phyloP scores from a whole-genome alignment of 176 grass and related monocot genomes.

The Secale cereale region DNA sequence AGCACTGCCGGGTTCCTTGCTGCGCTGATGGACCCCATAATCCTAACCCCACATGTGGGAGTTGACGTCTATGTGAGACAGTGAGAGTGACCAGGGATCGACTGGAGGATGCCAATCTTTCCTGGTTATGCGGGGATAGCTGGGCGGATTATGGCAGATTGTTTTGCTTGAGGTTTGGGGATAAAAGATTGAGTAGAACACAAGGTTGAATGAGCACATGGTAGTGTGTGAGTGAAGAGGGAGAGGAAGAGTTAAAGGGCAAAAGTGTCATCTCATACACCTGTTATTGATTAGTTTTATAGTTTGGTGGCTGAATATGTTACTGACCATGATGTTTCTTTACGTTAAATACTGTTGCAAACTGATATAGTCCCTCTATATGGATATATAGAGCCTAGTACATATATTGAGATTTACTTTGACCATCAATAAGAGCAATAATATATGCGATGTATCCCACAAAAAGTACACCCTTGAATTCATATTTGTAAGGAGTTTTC shows the following conservation, averaged over 20 bases:
- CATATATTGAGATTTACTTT: too few species aligned
- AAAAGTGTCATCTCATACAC: not conserved
- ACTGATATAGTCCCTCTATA: not conserved
- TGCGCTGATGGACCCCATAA: too few species aligned
- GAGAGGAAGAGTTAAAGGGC: not conserved
- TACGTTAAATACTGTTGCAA: not conserved
- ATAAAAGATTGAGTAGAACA: not conserved
- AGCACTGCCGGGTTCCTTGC: too few species aligned
- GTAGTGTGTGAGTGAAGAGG: not conserved
- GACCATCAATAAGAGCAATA: too few species aligned
- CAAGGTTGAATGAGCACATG: not conserved
- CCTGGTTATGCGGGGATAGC: not conserved
- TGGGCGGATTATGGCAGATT: not conserved
- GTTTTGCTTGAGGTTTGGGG: not conserved
- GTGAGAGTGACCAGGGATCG: not conserved
- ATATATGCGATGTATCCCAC: too few species aligned
- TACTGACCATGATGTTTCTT: not conserved
- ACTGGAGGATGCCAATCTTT: not conserved
- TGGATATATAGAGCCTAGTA: too few species aligned
- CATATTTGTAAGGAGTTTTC: too few species aligned
- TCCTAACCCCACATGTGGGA: not conserved
- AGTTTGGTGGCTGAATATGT: not conserved
- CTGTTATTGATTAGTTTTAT: not conserved
- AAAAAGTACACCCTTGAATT: too few species aligned
- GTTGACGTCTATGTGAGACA: not conserved